Conservation (phyloP, 2,329 filamentous ascomycete species). For the Colletotrichum falcatum region DNA sequence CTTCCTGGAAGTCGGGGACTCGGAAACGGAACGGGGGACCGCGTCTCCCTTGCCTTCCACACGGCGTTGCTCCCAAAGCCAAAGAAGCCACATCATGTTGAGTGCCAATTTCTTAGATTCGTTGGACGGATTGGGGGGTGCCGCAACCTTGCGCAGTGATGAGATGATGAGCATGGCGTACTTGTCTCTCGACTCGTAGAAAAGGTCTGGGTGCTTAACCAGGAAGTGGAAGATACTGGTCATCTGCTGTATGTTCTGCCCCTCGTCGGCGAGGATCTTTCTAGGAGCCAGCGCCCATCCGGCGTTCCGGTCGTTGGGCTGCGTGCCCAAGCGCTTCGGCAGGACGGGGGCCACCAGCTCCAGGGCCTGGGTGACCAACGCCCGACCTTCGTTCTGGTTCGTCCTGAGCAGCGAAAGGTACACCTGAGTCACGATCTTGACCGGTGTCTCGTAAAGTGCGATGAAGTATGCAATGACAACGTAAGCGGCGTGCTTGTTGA, state of each 20-base stretch:
- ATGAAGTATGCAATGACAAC: slow-evolving; percentile 98
- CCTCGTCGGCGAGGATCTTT: slow-evolving; percentile 92
- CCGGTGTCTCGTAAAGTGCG: slow-evolving; percentile 93
- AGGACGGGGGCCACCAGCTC: slow-evolving; percentile 95
- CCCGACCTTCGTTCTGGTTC: slow-evolving; percentile 93
- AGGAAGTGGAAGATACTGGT: slow-evolving; percentile 98
- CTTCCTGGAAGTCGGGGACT: slow-evolving; percentile 81
- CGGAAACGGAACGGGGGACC: slow-evolving; percentile 61
- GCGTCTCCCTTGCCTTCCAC: slow-evolving; percentile 69
- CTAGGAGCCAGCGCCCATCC: slow-evolving; percentile 92
- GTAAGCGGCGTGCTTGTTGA: slow-evolving; percentile 98
- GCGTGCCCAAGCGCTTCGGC: slow-evolving; percentile 81
- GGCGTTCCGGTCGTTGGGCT: slow-evolving; percentile 77
- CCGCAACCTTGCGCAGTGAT: slow-evolving; percentile 88
- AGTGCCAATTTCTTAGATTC: slow-evolving; percentile 93
- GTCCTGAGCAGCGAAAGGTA: slow-evolving; percentile 92
- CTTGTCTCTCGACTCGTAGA: slow-evolving; percentile 94
- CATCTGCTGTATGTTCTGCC: slow-evolving; percentile 93
- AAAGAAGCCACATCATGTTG: slow-evolving; percentile 90
- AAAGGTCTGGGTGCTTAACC: slow-evolving; percentile 90
- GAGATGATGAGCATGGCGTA: slow-evolving; percentile 90
- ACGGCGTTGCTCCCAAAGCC: slow-evolving; percentile 90
- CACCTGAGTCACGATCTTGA: slow-evolving; percentile 95
- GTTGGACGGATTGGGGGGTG: slow-evolving; percentile 84
- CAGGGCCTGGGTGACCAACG: slow-evolving; percentile 91